Conservation (phyloP, 2,329 filamentous ascomycete species). For the Chaetomium sp. region DNA sequence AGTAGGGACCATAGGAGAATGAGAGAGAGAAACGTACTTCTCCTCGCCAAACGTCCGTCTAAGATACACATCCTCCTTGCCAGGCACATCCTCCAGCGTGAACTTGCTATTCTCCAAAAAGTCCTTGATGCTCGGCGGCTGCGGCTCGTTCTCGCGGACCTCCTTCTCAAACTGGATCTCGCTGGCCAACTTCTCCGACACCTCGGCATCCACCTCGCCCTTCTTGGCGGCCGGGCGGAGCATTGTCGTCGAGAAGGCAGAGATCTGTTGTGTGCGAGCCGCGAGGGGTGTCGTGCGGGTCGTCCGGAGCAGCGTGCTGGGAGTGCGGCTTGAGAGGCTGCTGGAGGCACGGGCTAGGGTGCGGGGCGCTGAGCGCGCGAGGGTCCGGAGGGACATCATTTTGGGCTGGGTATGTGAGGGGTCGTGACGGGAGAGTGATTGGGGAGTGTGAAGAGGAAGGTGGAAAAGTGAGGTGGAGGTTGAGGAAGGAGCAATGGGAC, state of each 20-base stretch:
- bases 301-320: conserved; percentile 45
- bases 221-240: conserved; percentile 35
- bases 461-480: neutral
- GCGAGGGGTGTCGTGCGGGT: conserved; percentile 32
- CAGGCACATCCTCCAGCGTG: conserved; percentile 72
- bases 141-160: conserved; percentile 64
- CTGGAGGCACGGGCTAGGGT: conserved; percentile 51
- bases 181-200: conserved; percentile 76
- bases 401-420: conserved; percentile 25
- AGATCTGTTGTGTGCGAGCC: conserved; percentile 33
- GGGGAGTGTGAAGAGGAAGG: no score
- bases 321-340: conserved; percentile 39
- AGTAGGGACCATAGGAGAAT: neutral
- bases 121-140: conserved; percentile 74
- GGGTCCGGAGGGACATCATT: conserved; percentile 64
- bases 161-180: conserved; percentile 81
- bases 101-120: conserved; percentile 83
- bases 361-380: conserved; percentile 62
- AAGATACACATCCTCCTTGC: conserved; percentile 82
- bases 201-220: conserved; percentile 64
- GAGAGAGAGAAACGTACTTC: conserved; percentile 52
- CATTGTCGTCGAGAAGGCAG: conserved; percentile 45
- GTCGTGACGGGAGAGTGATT: neutral
- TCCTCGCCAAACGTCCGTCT: conserved; percentile 80
- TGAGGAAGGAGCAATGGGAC: neutral